Evolutionary conservation across 2,329 filamentous ascomycete species (phyloP).

Genomic region (Emmonsiellopsis sp.): DNA sequence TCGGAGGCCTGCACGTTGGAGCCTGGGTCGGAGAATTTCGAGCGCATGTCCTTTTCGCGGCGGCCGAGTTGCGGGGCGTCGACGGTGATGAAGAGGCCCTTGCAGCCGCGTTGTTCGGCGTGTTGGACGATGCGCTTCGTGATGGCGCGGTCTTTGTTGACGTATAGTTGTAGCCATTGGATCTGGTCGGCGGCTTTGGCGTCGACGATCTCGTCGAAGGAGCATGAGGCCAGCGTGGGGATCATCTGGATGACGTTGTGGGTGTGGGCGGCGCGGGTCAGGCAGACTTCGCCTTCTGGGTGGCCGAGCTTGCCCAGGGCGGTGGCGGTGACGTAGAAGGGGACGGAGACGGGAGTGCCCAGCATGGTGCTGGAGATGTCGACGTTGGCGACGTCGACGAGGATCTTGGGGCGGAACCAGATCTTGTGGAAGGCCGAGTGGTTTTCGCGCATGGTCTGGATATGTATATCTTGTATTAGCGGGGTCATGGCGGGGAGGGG

Average conservation of each 20-base stretch:
- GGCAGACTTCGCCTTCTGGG: constrained; percentile 83
- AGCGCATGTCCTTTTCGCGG: constrained; percentile 95
- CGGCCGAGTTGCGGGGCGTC: constrained; percentile 92
- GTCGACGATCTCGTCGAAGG: constrained; percentile 94
- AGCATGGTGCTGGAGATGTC: constrained; percentile 91
- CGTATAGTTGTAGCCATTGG: constrained; percentile 95
- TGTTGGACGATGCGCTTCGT: constrained; percentile 85
- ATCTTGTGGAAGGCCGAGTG: constrained; percentile 94
- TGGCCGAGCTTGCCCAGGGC: constrained; percentile 91
- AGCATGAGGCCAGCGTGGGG: constrained; percentile 89
- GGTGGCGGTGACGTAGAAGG: constrained; percentile 94
- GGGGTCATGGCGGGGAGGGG: neutral
- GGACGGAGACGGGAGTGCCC: constrained; percentile 70
- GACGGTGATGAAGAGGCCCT: constrained; percentile 94
- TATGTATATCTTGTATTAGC: neutral
- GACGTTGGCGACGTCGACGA: constrained; percentile 81
- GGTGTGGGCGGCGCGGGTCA: constrained; percentile 73
- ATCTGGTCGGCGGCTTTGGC: constrained; percentile 69
- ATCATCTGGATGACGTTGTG: constrained; percentile 98
- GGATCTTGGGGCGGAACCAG: constrained; percentile 84
- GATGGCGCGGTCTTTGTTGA: constrained; percentile 90
- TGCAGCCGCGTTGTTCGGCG: constrained; percentile 84
- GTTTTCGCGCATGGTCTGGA: constrained; percentile 84
- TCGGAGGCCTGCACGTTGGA: constrained; percentile 64
- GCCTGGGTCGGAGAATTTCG: constrained; percentile 77